Evolutionary conservation across 176 grass and related monocot genomes (phyloP).

Genomic region (Alloteropsis semialata): DNA sequence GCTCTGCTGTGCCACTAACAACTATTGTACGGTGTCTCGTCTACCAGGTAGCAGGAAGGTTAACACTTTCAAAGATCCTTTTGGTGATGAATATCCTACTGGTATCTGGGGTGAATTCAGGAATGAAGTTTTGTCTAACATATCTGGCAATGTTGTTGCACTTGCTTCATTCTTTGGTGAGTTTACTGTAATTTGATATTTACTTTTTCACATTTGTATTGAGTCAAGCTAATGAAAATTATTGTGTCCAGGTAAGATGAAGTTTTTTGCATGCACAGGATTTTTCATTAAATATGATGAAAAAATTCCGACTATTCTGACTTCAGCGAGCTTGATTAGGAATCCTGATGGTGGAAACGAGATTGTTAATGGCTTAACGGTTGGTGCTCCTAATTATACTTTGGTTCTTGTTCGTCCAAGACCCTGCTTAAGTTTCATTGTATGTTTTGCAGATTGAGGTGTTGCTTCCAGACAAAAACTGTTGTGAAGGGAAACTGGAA

Average conservation of each 20-base stretch:
- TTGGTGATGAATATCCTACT: background rate
- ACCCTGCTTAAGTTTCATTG: background rate
- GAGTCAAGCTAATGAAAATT: background rate
- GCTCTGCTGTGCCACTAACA: background rate
- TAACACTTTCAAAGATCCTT: no score
- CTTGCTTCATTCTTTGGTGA: background rate
- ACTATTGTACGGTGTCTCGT: background rate
- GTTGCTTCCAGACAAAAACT: background rate
- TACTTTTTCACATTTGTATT: background rate
- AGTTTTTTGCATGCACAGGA: background rate
- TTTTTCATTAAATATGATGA: slow-evolving; percentile 9
- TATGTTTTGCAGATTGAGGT: background rate
- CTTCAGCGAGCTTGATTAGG: slow-evolving; percentile 1
- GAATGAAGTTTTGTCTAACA: background rate
- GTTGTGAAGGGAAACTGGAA: background rate
- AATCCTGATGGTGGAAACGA: background rate
- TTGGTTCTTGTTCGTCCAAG: background rate
- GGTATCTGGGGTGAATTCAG: background rate
- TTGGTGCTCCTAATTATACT: background rate
- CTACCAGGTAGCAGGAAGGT: background rate
- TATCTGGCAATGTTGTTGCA: background rate
- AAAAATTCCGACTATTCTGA: background rate
- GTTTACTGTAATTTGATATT: background rate
- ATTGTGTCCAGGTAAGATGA: background rate
- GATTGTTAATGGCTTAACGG: background rate